Evolutionary conservation across 106 monocot species (phyloP).

Genomic region (Dendrobium chrysotoxum): DNA sequence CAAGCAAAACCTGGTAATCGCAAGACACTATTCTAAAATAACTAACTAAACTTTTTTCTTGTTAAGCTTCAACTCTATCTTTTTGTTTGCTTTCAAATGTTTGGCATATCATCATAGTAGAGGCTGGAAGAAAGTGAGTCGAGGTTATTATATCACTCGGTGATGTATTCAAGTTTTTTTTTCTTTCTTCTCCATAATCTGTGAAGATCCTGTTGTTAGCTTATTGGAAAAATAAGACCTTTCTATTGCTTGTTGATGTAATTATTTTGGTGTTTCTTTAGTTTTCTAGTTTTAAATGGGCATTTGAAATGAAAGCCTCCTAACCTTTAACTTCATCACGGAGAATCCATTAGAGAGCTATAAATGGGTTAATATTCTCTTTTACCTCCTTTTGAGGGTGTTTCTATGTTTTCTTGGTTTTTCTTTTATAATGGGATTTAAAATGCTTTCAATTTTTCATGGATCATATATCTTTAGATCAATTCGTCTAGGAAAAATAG

Average conservation of each 20-base stretch:
- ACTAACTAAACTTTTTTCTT: not conserved
- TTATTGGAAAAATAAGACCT: no score
- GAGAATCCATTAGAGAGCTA: no score
- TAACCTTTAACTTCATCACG: no score
- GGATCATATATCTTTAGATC: no score
- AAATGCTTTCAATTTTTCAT: no score
- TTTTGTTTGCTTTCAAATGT: slow-evolving; percentile 35
- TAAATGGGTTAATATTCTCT: no score
- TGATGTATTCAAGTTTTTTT: slow-evolving; percentile 55
- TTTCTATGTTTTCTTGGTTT: no score
- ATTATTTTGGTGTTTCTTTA: not conserved
- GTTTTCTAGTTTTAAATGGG: no score
- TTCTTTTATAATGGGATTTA: no score
- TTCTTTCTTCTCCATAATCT: slow-evolving; percentile 7
- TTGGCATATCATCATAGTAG: slow-evolving; percentile 62
- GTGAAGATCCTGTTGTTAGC: not conserved
- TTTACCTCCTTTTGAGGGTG: no score
- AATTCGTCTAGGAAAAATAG: no score
- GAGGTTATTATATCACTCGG: slow-evolving; percentile 74
- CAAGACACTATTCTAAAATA: not conserved
- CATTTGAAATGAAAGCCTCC: no score
- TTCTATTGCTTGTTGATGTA: not conserved
- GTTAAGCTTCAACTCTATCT: not conserved
- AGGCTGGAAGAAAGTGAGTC: slow-evolving; percentile 84
- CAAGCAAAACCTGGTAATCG: slow-evolving; percentile 55